Evolutionary conservation across 106 monocot genomes (phyloP), one percentile per base, ranked within the genome.

Genomic region (Agapanthus africanus): DNA sequence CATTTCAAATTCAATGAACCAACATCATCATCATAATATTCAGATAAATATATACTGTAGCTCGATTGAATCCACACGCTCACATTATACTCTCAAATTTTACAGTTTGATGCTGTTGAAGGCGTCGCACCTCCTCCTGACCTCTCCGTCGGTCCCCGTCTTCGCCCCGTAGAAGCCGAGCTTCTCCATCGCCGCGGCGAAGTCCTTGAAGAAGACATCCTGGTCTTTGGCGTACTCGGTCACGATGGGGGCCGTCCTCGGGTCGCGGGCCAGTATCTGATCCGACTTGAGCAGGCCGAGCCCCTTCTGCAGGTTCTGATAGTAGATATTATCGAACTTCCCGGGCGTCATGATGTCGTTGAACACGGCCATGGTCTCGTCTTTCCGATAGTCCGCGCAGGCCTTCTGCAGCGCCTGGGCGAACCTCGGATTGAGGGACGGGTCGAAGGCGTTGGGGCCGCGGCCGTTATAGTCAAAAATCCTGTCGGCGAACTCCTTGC

Each of bases 151-250:
- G 18, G 36, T 37, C 2, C 79, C 81, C 3, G 78, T 74, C 77
- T 82, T 89, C 13, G 89, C 86, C 7, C 81, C 80, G 51, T 75
- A 63, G 13, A 76, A 13, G 70, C 84, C 73, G 22, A 89, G 73
- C 81, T 88, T 89, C 79, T 84, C 63, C 64, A 89, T 86, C 11
- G 84, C 89, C 15, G 18, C 66, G 7, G 74, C 70, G 41, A 93
- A 89, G 65, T 93, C 86, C 19, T 66, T 70, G 68, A 83, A 83
- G 74, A 87, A 83, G 8, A 57, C 67, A 7, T 54, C 60, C 65
- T 83, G 74, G 34, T 83, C 74, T 13, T 57, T 54, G 9, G 87
- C 87, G 39, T 87, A 87, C 9, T 49, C 67, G 32, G 46, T 26
- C 19, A 83, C 87, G 25, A 77, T 69, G 0, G 82, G 73, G 30